These are phyloP conservation scores for Kokia cookei DNA, from an alignment of 441 rosid genomes.

Conservation along the genomic window DNA sequence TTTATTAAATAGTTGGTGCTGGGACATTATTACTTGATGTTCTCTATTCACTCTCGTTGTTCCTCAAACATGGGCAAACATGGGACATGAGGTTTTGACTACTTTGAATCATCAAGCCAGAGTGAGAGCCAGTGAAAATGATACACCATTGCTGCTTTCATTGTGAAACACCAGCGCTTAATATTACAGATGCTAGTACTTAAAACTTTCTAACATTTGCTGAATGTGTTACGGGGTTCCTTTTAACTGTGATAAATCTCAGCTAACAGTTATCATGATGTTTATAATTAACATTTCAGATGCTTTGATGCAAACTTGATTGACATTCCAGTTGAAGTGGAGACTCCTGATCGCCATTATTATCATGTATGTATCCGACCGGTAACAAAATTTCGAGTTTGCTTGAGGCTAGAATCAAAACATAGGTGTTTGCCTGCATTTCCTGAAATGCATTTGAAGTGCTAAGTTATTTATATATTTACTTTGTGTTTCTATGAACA, in stretches of 20 bases:
- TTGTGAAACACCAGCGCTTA: neutral
- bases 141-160: neutral
- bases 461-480: neutral
- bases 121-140: neutral
- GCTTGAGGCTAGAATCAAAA: neutral
- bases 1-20: neutral
- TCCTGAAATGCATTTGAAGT: neutral
- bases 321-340: slow-evolving; percentile 83
- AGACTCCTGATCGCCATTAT: slow-evolving; percentile 91
- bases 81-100: neutral
- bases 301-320: slow-evolving; percentile 76
- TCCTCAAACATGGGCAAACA: neutral
- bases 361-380: slow-evolving; percentile 55
- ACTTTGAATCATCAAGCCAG: neutral
- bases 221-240: neutral
- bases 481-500: slow-evolving; percentile 30
- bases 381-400: neutral
- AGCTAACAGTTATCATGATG: neutral
- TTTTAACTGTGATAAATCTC: neutral
- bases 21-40: neutral
- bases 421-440: slow-evolving; percentile 1
- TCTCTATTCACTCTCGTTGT: neutral
- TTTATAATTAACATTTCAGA: slow-evolving; percentile 26
- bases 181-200: neutral
- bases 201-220: neutral